Base-by-base conservation (phyloP, 495 filamentous ascomycete genomes). In the Mytilinidion resinicola region DNA sequence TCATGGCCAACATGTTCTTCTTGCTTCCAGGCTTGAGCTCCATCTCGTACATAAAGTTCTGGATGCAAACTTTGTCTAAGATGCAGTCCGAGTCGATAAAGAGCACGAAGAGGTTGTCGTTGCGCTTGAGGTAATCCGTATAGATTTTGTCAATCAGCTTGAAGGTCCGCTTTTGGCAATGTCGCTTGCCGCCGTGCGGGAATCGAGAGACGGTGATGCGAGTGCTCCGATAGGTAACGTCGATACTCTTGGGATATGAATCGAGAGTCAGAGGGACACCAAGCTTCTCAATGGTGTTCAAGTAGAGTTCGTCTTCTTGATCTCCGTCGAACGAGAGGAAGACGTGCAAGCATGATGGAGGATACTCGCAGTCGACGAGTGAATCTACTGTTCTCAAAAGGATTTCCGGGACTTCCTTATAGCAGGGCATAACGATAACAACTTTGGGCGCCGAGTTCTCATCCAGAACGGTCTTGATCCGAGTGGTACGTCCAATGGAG, bases 81-180 rank as follows among this genome's bases (percentile, higher is more conserved):
- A 98, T 95, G 74, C 93, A 97, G 73, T 98, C 93, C 3, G 92
- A 96, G 73, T 98, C 93, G 71, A 98, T 96, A 76, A 98, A 96
- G 33, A 98, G 79, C 38, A 97, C 85, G 68, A 97, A 98, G 4
- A 98, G 76, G 61, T 97, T 88, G 72, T 98, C 92, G 68, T 96
- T 88, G 41, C 83, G 79, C 71, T 86, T 87, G 44, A 96, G 77
- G 55, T 98, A 98, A 46, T 93, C 85, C 17, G 84, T 82, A 70
- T 97, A 98, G 15, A 97, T 85, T 64, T 86, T 89, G 72, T 97
- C 90, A 69, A 97, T 96, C 37, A 98, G 82, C 73, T 88, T 89
- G 77, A 95, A 98, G 0, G 92, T 96, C 61, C 80, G 80, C 73
- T 96, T 96, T 65, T 98, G 93, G 67, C 92, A 96, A 63, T 91